These are phyloP conservation scores for Neofusicoccum ribis DNA, from an alignment of 2,329 filamentous ascomycete species.

Conservation along the genomic window DNA sequence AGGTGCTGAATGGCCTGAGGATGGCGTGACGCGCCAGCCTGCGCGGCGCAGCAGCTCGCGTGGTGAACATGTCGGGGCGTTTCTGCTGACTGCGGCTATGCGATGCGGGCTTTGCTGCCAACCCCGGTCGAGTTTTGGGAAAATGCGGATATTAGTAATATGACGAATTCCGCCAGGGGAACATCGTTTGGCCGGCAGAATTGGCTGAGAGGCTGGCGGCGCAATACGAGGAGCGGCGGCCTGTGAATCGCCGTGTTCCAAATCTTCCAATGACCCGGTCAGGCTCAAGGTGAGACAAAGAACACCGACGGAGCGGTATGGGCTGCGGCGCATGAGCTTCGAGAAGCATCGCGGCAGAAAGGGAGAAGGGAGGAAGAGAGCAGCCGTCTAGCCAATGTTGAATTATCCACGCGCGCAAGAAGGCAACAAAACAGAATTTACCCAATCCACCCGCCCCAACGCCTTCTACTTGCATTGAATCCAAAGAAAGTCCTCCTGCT, in stretches of 20 bases:
- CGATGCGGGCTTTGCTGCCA: neutral
- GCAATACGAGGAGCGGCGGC: neutral
- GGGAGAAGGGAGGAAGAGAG: neutral
- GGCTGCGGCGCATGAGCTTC: neutral
- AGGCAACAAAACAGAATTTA: neutral
- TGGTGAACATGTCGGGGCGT: neutral
- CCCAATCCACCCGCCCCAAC: neutral
- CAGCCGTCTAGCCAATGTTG: conserved; percentile 1
- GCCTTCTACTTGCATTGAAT: neutral
- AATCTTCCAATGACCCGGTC: neutral
- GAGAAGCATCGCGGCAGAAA: neutral
- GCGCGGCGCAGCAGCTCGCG: conserved; percentile 10
- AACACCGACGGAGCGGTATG: neutral
- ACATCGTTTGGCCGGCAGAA: conserved; percentile 8
- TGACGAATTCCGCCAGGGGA: neutral
- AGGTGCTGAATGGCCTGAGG: conserved; percentile 8
- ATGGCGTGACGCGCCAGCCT: neutral
- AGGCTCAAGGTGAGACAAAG: neutral
- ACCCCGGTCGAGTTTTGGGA: conserved; percentile 1
- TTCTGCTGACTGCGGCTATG: neutral
- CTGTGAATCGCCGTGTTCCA: neutral
- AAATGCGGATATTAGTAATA: conserved; percentile 3
- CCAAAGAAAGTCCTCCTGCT: neutral
- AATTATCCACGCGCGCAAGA: neutral
- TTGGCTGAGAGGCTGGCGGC: neutral